A percentile compares a stretch with the other conserved stretches of the same genome.
Conservation (phyloP, 176 grass and related monocot genomes). For the Aegilops umbellulata region DNA sequence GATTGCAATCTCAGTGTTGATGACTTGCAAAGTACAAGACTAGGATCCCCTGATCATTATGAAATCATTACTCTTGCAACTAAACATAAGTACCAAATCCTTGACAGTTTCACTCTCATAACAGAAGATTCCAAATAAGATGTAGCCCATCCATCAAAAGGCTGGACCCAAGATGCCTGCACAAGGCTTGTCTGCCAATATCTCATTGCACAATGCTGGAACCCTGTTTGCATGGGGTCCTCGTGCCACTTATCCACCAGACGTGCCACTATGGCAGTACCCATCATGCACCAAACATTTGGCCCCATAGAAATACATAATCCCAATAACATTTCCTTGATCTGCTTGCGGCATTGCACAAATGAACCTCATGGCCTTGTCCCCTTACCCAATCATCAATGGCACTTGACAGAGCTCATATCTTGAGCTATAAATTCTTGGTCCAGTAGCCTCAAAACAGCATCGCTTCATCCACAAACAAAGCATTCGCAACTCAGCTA, state of each 20-base stretch:
- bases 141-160: background rate
- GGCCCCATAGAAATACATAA: background rate
- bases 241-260: background rate
- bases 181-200: slow-evolving; percentile 2
- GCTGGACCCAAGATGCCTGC: background rate
- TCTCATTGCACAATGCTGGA: background rate
- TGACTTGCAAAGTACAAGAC: background rate
- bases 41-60: slow-evolving; percentile 5
- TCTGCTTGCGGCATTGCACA: background rate
- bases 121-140: background rate
- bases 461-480: slow-evolving; percentile 20
- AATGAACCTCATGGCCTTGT: background rate
- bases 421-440: slow-evolving; percentile 28
- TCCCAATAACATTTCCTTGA: background rate
- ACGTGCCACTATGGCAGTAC: background rate
- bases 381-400: background rate
- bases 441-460: background rate
- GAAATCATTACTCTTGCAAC: background rate
- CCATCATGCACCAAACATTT: background rate
- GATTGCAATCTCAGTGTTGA: slow-evolving; percentile 13
- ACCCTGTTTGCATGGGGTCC: slow-evolving; percentile 3
- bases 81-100: background rate
- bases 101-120: background rate
- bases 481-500: background rate
- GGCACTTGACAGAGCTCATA: background rate